Conservation (phyloP, 2,329 filamentous ascomycete species). For the Ceratocystis eucalypticola region DNA sequence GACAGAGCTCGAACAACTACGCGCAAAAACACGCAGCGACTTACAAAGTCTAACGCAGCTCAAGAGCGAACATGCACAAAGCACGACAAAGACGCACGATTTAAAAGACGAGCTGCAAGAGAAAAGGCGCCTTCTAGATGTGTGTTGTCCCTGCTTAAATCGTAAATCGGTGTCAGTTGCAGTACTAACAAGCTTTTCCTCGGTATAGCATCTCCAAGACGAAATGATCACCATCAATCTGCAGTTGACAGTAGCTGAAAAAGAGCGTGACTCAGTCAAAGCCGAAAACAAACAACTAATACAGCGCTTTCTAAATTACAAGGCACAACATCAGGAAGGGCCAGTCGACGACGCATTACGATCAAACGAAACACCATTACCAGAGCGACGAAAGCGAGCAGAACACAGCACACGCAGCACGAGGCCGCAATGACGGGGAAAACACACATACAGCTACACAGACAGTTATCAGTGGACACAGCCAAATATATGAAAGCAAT, state of each 20-base stretch:
- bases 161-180: neutral
- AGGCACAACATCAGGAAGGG: conserved; percentile 71
- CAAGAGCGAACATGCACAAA: conserved; percentile 44
- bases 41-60: conserved; percentile 47
- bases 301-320: conserved; percentile 79
- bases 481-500: neutral
- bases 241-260: conserved; percentile 74
- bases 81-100: conserved; percentile 59
- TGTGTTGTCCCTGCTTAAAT: conserved; percentile 24
- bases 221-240: conserved; percentile 80
- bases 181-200: neutral
- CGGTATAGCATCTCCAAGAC: conserved; percentile 63
- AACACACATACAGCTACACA: neutral
- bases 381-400: conserved; percentile 53
- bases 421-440: neutral
- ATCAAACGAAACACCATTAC: neutral
- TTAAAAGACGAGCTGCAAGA: conserved; percentile 72
- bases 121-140: conserved; percentile 72
- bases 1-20: conserved; percentile 51
- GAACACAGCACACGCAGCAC: neutral
- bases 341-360: neutral
- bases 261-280: conserved; percentile 56
- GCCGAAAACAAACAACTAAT: conserved; percentile 81
- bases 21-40: conserved; percentile 46
- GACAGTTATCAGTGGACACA: neutral